These are phyloP conservation scores for Macrophomina phaseolina DNA, from an alignment of 2,329 filamentous ascomycete species.

Conservation along the genomic window DNA sequence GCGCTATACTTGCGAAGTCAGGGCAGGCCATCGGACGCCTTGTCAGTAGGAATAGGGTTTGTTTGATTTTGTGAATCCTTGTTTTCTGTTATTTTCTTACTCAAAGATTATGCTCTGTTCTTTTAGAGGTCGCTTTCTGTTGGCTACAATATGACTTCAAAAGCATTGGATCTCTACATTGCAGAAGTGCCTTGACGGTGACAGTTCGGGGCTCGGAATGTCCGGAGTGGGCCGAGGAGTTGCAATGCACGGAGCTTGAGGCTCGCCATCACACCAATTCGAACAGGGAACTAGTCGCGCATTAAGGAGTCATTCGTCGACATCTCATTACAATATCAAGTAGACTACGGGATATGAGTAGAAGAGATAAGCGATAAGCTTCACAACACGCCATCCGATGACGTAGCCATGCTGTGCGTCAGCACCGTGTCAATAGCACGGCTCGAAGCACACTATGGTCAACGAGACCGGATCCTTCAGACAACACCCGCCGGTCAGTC, in stretches of 20 bases:
- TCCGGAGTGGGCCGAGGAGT: too few relatives aligned
- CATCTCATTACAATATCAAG: too few relatives aligned
- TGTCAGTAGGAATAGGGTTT: neutral
- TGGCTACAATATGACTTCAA: neutral
- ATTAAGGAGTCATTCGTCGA: too few relatives aligned
- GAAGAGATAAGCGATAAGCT: constrained; percentile 6
- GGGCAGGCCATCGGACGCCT: neutral
- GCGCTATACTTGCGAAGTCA: neutral
- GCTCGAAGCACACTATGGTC: neutral
- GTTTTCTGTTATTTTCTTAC: neutral
- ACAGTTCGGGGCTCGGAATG: too few relatives aligned
- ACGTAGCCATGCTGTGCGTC: neutral
- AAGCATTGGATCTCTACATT: neutral
- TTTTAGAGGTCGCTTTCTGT: neutral
- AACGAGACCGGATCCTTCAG: neutral
- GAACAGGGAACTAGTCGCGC: too few relatives aligned
- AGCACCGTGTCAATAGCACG: neutral
- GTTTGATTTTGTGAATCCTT: neutral
- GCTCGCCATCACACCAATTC: too few relatives aligned
- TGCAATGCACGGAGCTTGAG: too few relatives aligned
- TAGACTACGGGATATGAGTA: too few relatives aligned
- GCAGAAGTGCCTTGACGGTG: too few relatives aligned
- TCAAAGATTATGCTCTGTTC: neutral
- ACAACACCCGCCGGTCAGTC: neutral
- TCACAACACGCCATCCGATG: neutral